These are phyloP conservation scores for Sclerotinia spermophila DNA, from an alignment of 2,329 filamentous ascomycete genomes.

Conservation along the genomic window DNA sequence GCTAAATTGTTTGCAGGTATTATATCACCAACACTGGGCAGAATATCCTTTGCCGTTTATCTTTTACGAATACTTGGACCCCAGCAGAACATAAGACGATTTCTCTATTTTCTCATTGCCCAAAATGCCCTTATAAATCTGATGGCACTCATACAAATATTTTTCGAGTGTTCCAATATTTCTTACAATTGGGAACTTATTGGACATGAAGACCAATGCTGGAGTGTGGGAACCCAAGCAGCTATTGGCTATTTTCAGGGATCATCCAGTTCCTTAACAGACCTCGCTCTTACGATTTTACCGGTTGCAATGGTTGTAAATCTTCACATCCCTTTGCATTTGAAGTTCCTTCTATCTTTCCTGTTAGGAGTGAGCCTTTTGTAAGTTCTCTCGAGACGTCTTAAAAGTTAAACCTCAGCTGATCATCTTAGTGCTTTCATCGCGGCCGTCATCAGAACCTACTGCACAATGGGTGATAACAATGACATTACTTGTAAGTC, in stretches of 20 bases:
- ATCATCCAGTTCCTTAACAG: constrained; percentile 7
- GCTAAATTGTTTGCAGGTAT: background rate
- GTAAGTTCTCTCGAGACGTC: background rate
- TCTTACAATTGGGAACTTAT: constrained; percentile 2
- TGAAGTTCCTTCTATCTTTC: constrained; percentile 9
- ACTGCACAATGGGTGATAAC: background rate
- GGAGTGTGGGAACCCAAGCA: background rate
- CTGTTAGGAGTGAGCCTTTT: constrained; percentile 9
- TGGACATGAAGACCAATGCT: constrained; percentile 1
- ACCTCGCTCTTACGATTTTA: constrained; percentile 8
- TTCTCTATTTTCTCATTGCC: constrained; percentile 8
- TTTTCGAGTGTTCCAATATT: background rate
- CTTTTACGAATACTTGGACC: constrained; percentile 1
- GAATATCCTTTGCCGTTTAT: constrained; percentile 11
- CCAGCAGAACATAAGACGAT: background rate
- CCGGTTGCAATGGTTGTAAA: background rate
- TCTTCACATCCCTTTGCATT: constrained; percentile 2
- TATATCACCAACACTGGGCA: constrained; percentile 6
- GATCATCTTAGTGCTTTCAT: constrained; percentile 3
- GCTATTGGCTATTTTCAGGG: constrained; percentile 6
- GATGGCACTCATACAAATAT: background rate
- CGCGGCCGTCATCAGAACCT: constrained; percentile 13
- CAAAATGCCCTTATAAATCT: background rate
- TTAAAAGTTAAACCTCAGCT: background rate
- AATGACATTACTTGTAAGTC: background rate